Conservation (phyloP, 2,329 filamentous ascomycete genomes). For the Conoideocrella luteorostrata region DNA sequence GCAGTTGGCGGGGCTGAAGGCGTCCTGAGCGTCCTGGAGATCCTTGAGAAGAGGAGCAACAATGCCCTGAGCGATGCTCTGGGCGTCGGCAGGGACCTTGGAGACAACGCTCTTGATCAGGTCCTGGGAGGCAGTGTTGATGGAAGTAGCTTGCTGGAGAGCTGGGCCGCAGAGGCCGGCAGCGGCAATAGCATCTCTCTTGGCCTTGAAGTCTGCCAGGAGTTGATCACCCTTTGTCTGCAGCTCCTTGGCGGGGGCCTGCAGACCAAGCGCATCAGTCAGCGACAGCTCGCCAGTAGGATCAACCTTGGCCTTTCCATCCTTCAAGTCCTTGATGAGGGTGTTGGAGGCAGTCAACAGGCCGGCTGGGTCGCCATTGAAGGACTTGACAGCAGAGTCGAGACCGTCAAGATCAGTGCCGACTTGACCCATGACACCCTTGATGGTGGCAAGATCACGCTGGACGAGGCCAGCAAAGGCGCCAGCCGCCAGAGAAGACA, state of each 20-base stretch:
- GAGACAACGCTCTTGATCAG: neutral
- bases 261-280: neutral
- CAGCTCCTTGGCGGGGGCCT: neutral
- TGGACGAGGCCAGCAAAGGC: constrained; percentile 1
- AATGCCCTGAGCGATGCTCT: constrained; percentile 1
- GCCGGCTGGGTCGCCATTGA: neutral
- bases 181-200: neutral
- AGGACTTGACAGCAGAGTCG: neutral
- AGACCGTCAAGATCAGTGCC: neutral
- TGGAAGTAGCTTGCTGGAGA: neutral
- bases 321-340: neutral
- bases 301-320: neutral
- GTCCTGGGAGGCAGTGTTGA: neutral
- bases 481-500: neutral
- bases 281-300: neutral
- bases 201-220: neutral
- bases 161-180: neutral
- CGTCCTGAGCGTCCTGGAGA: neutral
- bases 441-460: neutral
- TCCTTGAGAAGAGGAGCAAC: neutral
- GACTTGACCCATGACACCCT: neutral
- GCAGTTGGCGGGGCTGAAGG: neutral
- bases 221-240: neutral
- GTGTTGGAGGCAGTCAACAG: neutral
- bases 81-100: neutral